Percentiles rank a stretch among this genome's conserved stretches.
Evolutionary conservation across 805 yeast genomes (phyloP).

Genomic region (Kodamaea hsintzibuensis): DNA sequence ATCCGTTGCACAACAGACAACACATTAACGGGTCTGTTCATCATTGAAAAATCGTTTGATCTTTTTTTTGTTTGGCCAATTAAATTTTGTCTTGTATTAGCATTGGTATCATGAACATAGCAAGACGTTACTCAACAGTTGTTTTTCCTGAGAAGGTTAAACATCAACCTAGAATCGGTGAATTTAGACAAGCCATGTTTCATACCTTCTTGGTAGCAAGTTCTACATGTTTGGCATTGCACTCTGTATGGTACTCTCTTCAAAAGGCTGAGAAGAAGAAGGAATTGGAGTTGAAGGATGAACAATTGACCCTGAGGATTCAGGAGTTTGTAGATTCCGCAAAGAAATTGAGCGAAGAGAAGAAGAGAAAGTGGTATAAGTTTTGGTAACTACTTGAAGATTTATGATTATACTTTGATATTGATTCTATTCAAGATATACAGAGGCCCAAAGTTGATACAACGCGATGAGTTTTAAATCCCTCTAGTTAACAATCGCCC

Average conservation of each 20-base stretch:
- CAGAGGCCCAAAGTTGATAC: no score
- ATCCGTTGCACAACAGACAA: neutral
- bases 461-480: no score
- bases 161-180: slow-evolving; percentile 33
- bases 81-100: neutral
- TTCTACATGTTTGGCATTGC: slow-evolving; percentile 36
- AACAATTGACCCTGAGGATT: slow-evolving; percentile 23
- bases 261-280: slow-evolving; percentile 29
- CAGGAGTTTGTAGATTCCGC: slow-evolving; percentile 31
- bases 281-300: slow-evolving; percentile 18
- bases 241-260: slow-evolving; percentile 32
- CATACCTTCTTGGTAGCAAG: slow-evolving; percentile 43
- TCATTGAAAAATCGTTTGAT: slow-evolving; percentile 5
- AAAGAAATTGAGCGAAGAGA: slow-evolving; percentile 20
- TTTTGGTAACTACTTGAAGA: slow-evolving; percentile 11
- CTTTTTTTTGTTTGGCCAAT: slow-evolving; percentile 3
- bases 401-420: no score
- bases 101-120: neutral
- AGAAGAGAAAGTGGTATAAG: slow-evolving; percentile 16
- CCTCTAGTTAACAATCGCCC: no score
- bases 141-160: slow-evolving; percentile 5
- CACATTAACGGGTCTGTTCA: neutral
- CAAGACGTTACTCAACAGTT: slow-evolving; percentile 1
- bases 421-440: no score
- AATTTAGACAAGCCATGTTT: slow-evolving; percentile 39